Evolutionary conservation across 306 rosid species (phyloP), one percentile per base, ranked within the genome.

Genomic region (Sophora flavescens): DNA sequence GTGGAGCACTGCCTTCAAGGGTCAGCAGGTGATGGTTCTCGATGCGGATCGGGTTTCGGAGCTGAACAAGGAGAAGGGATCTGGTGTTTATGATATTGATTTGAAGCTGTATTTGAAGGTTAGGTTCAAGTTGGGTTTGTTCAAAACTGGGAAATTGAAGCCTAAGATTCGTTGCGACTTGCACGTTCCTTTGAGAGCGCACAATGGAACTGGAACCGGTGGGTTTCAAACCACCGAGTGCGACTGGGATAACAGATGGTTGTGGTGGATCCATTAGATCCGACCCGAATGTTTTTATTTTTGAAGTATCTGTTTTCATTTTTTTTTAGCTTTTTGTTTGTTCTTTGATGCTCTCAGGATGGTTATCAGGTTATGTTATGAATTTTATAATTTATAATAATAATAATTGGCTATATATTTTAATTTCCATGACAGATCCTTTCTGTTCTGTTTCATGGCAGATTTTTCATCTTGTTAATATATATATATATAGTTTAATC

Each of bases 151-250:
- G 0, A 79, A 57, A 12, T 68, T 77, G 5, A 85, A 83, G n/a
- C 88, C 93, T 36, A 89, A 79, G 81, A 71, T 87, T 52, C 30
- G 50, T 14, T 89, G 93, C 47, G 84, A 35, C 0, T 66, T 89
- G 76, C 41, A 85, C 44, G 63, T 87, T 64, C 91, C 93, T 6
- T 22, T 89, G 80, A 70, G 22, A 38, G 63, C 68, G 2, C 45
- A 26, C 1, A 85, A 60, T n/a, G n/a, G n/a, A n/a, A n/a, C n/a
- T 30, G 82, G 78, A 18, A 59, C 72, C 32, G 16, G 38, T 33
- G 61, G 0, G 0, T 89, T 89, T 79, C 62, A 74, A 32, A 8
- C 50, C 1, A 85, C 86, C 2, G 18, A 52, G 0, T 89, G 93
- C 76, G 69, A 52, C 5, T 77, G 76, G 73, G 82, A 72, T 51